A percentile compares a stretch with the other conserved stretches of the same genome.
phyloP scores from a whole-genome alignment of 345 rosid genomes.

The Sonneratia caseolaris region DNA sequence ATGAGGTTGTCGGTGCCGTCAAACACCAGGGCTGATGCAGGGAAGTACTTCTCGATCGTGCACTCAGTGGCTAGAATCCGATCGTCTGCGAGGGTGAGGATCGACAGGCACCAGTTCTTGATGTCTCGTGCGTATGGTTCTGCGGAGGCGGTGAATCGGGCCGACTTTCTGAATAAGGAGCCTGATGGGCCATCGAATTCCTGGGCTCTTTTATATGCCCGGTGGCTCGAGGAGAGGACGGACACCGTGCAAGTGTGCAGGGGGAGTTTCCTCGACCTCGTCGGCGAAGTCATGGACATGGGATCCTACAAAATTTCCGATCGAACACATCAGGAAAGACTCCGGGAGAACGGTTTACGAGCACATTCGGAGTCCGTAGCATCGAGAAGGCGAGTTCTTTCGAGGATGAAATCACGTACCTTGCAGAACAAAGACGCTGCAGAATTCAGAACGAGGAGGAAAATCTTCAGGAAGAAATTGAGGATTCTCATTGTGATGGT shows the following conservation, averaged over 20 bases:
- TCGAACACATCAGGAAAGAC: not conserved
- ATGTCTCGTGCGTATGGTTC: conserved; percentile 18
- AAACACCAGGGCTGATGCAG: conserved; percentile 34
- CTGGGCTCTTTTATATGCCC: conserved; percentile 26
- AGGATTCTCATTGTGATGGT: not conserved
- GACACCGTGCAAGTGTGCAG: conserved; percentile 45
- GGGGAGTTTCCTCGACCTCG: conserved; percentile 37
- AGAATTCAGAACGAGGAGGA: not conserved
- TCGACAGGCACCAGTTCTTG: conserved; percentile 23
- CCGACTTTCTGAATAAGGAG: conserved; percentile 14
- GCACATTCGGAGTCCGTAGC: not conserved
- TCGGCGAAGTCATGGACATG: not conserved
- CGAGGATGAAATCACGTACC: not conserved
- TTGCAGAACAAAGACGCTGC: not conserved
- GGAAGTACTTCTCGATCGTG: conserved; percentile 33
- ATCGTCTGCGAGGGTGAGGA: conserved; percentile 34
- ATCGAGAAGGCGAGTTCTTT: not conserved
- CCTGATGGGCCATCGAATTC: conserved; percentile 27
- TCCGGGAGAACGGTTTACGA: too few relatives aligned
- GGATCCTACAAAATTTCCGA: not conserved
- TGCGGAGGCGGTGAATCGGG: conserved; percentile 12
- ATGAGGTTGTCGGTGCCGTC: conserved; percentile 31
- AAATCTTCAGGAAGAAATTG: conserved; percentile 2
- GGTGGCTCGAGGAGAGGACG: conserved; percentile 22
- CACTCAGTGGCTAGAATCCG: conserved; percentile 34